Evolutionary conservation across 345 rosid genomes (phyloP).

Genomic region (Eucalyptus lansdowneana): DNA sequence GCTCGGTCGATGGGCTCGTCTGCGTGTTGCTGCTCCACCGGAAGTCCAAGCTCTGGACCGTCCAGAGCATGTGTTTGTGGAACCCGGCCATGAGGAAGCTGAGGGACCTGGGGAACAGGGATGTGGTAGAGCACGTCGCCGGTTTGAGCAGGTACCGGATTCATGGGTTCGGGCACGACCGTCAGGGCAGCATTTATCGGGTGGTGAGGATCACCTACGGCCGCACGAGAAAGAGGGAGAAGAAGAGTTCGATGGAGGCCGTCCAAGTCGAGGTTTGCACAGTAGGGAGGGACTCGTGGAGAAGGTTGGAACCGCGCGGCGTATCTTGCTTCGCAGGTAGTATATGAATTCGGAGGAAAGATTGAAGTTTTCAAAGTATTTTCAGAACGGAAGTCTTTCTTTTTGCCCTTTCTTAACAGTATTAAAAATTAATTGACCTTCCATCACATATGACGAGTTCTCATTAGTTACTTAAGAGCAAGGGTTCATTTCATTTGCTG

Average conservation of each 20-base stretch:
- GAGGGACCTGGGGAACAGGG: not conserved
- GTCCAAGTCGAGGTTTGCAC: not conserved
- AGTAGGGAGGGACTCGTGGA: not conserved
- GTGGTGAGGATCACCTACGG: not conserved
- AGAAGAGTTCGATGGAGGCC: not conserved
- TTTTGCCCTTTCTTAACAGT: not conserved
- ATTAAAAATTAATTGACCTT: not conserved
- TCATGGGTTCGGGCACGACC: not conserved
- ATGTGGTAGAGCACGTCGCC: not conserved
- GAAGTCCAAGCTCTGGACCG: not conserved
- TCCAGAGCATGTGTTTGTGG: not conserved
- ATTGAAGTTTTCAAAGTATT: not conserved
- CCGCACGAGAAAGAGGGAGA: not conserved
- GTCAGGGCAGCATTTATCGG: not conserved
- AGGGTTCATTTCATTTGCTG: not conserved
- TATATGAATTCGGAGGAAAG: not conserved
- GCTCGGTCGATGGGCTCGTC: not conserved
- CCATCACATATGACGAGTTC: not conserved
- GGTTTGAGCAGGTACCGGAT: not conserved
- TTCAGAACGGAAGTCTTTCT: no score
- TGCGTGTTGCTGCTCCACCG: not conserved
- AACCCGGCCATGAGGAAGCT: not conserved
- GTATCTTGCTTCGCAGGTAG: not conserved
- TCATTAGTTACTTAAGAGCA: not conserved
- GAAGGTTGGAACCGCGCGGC: not conserved